phyloP scores from a whole-genome alignment of 2,329 filamentous ascomycete species.

The Aplosporella prunicola region DNA sequence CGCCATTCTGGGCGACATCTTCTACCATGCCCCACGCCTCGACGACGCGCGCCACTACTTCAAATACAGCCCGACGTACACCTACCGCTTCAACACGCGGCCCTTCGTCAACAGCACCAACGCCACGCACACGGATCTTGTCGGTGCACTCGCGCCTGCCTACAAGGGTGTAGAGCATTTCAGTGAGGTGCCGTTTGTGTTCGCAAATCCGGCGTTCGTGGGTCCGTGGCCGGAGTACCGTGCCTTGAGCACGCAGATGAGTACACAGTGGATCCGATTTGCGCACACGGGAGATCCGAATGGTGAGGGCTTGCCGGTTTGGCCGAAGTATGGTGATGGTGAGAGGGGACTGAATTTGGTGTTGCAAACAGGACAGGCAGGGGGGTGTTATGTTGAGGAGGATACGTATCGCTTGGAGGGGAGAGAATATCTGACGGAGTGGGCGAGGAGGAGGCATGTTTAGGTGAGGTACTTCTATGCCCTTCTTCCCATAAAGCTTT shows the following conservation, averaged over 20 bases:
- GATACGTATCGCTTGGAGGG: slow-evolving; percentile 7
- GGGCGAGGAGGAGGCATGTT: slow-evolving; percentile 30
- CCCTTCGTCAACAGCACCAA: slow-evolving; percentile 22
- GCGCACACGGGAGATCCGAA: slow-evolving; percentile 3
- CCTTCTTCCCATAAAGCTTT: too few species aligned
- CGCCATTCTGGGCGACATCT: slow-evolving; percentile 10
- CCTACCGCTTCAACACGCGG: slow-evolving; percentile 17
- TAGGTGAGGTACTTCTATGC: slow-evolving; percentile 11
- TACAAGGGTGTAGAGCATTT: slow-evolving; percentile 7
- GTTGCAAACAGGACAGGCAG: slow-evolving; percentile 6
- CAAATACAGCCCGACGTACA: background rate
- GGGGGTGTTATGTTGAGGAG: slow-evolving; percentile 25
- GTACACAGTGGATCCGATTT: slow-evolving; percentile 3
- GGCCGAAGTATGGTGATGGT: slow-evolving; percentile 4
- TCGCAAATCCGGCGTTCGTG: background rate
- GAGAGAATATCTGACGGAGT: slow-evolving; percentile 22
- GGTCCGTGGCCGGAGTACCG: slow-evolving; percentile 5
- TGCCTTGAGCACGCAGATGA: background rate
- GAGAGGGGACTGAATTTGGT: slow-evolving; percentile 2
- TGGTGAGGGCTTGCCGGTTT: background rate
- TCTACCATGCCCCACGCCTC: slow-evolving; percentile 13
- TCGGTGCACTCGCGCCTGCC: background rate
- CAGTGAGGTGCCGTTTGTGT: slow-evolving; percentile 8
- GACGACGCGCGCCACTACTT: slow-evolving; percentile 19
- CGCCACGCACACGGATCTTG: slow-evolving; percentile 13